These are phyloP conservation scores for Solanum appendiculatum DNA, from an alignment of 257 asterid genomes.

Conservation along the genomic window DNA sequence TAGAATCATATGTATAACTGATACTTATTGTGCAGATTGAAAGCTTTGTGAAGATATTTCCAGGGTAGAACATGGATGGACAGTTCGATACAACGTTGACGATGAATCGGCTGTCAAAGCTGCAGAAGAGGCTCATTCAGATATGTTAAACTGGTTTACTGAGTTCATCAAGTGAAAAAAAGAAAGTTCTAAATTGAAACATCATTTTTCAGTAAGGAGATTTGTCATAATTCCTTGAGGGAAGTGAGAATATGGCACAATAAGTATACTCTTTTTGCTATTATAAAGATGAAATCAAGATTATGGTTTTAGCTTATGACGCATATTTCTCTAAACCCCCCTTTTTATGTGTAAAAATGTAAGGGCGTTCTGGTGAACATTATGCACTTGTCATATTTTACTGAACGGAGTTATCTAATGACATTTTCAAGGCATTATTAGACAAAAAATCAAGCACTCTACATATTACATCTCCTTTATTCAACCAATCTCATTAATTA, in stretches of 20 bases:
- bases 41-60: slow-evolving; percentile 51
- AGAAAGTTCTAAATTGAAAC: neutral
- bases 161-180: slow-evolving; percentile 31
- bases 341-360: neutral
- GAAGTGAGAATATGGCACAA: neutral
- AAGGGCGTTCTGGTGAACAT: neutral
- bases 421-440: no score
- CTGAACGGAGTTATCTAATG: neutral
- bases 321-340: neutral
- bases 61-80: slow-evolving; percentile 59
- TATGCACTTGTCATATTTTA: neutral
- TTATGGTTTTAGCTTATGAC: neutral
- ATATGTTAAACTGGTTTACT: slow-evolving; percentile 48
- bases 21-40: slow-evolving; percentile 28
- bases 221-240: neutral
- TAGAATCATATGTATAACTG: no score
- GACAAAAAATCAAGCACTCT: no score
- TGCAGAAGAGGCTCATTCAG: slow-evolving; percentile 52
- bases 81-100: slow-evolving; percentile 27
- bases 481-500: no score
- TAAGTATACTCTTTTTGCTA: neutral
- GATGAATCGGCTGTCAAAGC: slow-evolving; percentile 39
- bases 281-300: neutral
- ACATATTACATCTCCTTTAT: no score
- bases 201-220: neutral